phyloP scores from a whole-genome alignment of 768 basidiomycete genomes.

The Phaffia tasmanica region DNA sequence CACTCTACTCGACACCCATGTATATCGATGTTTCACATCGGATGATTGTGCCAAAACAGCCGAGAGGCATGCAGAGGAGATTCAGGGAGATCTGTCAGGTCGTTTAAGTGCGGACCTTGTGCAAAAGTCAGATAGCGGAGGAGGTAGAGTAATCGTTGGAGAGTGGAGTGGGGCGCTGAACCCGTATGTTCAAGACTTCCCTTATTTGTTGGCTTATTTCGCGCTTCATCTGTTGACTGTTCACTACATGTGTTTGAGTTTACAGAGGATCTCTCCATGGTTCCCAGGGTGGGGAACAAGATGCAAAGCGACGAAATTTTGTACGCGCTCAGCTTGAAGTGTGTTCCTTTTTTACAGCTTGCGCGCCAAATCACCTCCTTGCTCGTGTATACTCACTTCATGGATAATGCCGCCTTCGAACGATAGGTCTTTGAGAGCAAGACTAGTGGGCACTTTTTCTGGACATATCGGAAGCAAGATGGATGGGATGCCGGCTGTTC shows the following conservation, averaged over 20 bases:
- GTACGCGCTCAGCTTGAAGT: slow-evolving; percentile 51
- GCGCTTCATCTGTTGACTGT: neutral
- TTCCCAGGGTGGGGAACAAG: slow-evolving; percentile 40
- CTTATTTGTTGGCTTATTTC: no score
- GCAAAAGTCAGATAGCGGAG: slow-evolving; percentile 36
- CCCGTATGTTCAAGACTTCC: slow-evolving; percentile 37
- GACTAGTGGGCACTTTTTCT: slow-evolving; percentile 70
- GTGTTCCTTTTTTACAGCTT: neutral
- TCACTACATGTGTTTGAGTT: neutral
- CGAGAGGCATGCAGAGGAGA: slow-evolving; percentile 46
- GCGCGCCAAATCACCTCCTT: neutral
- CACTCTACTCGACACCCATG: slow-evolving; percentile 64
- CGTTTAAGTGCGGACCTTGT: slow-evolving; percentile 35
- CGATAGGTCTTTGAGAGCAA: slow-evolving; percentile 48
- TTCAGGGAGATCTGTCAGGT: slow-evolving; percentile 41
- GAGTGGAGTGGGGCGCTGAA: slow-evolving; percentile 73
- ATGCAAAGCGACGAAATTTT: slow-evolving; percentile 44
- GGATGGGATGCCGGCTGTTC: slow-evolving; percentile 56
- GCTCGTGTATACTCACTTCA: neutral
- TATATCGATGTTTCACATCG: slow-evolving; percentile 52
- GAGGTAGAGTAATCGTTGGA: slow-evolving; percentile 55
- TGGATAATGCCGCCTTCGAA: neutral
- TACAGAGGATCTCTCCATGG: slow-evolving; percentile 44
- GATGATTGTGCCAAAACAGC: slow-evolving; percentile 50
- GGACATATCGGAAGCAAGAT: slow-evolving; percentile 66